Evolutionary conservation across 345 rosid genomes (phyloP), one percentile per base, ranked within the genome.

Genomic region (Excoecaria agallocha): DNA sequence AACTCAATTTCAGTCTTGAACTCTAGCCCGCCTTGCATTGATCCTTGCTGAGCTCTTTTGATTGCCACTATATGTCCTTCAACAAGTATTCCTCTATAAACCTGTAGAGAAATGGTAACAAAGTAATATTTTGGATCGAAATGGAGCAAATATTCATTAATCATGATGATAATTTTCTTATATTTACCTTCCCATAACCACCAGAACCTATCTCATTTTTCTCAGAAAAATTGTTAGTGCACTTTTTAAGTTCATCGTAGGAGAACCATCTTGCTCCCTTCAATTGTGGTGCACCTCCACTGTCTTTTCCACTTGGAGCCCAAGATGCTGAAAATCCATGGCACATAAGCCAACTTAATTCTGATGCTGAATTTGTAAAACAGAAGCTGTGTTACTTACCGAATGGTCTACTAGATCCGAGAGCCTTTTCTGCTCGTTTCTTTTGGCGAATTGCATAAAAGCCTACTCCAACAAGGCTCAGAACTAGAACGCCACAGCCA

Each of bases 251-350:
- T 83, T 95, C 99, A 39, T 91, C 99, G 30, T 82, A 93, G 8
- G 96, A 93, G 82, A 95, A 92, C 98, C 95, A 92, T 74, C 98
- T 80, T 55, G 99, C 97, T 64, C 99, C 99, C 86, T 92, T 95
- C 82, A 95, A 75, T 75, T 92, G 92, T 1, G 99, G 98, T 19
- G 94, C 96, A 0, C 94, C 91, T 1, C 98, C 96, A 2, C 90
- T 90, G 76, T 93, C 94, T 83, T 86, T 93, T 25, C 95, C 91
- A 56, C 97, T 89, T 0, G 98, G 85, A 48, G 83, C 91, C 99
- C 99, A 95, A 8, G 99, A 95, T 74, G 89, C 99, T 95, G 83
- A 37, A 12, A 82, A 78, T 16, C 57, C 16, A 66, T 30, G 16
- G n/a, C 0, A 55, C 43, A 35, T 30, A 41, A 49, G 39, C 70